These are phyloP conservation scores for Chalciporus sp. DNA, from an alignment of 1,284 basidiomycete genomes.

Conservation along the genomic window DNA sequence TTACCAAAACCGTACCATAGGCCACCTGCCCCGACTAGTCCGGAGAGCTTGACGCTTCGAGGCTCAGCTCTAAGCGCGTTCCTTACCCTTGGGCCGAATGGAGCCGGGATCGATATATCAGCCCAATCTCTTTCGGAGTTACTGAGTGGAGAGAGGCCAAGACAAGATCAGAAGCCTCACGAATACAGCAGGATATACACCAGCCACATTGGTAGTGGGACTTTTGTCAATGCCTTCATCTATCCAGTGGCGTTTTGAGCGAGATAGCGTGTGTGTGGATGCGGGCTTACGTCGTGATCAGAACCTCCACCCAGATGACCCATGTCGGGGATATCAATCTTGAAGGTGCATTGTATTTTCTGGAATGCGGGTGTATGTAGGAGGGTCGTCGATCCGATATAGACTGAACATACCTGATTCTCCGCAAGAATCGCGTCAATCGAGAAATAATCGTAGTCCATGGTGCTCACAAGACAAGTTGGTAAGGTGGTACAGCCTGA, in stretches of 20 bases:
- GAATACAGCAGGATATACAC: conserved; percentile 64
- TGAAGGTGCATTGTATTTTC: conserved; percentile 92
- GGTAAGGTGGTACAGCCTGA: too few species aligned
- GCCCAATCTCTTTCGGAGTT: conserved; percentile 65
- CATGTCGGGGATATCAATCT: conserved; percentile 80
- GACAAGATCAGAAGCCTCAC: too few species aligned
- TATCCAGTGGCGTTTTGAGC: conserved; percentile 13
- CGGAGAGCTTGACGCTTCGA: conserved; percentile 75
- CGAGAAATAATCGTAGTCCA: conserved; percentile 89
- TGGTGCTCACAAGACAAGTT: conserved; percentile 29
- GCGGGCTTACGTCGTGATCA: conserved; percentile 69
- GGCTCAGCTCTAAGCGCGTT: conserved; percentile 87
- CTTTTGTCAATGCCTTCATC: conserved; percentile 75
- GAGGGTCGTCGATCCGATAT: background rate
- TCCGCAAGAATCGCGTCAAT: conserved; percentile 87
- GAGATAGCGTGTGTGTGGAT: conserved; percentile 6
- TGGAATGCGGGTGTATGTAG: conserved; percentile 31
- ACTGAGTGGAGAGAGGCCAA: conserved; percentile 1
- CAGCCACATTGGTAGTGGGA: conserved; percentile 86
- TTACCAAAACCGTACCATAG: conserved; percentile 90
- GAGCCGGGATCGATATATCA: conserved; percentile 78
- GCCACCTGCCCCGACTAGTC: conserved; percentile 83
- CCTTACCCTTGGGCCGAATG: conserved; percentile 75
- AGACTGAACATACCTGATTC: conserved; percentile 66
- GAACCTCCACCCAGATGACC: conserved; percentile 85